Conservation (phyloP, 805 yeast species). For the Monosporozyma aquatica region DNA sequence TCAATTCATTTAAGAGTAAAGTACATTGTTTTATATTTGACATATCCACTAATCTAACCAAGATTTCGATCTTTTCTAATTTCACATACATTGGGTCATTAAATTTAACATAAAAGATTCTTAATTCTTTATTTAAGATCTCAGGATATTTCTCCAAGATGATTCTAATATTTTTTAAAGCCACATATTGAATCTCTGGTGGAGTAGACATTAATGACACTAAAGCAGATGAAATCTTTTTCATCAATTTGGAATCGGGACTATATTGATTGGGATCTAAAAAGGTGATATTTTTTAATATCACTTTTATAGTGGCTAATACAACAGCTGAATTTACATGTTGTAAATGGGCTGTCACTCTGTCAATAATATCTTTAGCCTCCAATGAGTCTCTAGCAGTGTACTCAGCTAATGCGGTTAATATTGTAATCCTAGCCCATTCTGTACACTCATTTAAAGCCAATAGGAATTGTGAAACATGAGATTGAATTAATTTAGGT, state of each 20-base stretch:
- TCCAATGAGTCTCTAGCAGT: constrained; percentile 48
- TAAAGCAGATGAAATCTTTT: constrained; percentile 73
- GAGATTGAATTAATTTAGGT: constrained; percentile 29
- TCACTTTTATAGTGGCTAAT: constrained; percentile 70
- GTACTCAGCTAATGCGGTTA: constrained; percentile 73
- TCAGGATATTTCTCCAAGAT: constrained; percentile 82
- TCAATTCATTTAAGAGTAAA: constrained; percentile 56
- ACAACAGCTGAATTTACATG: constrained; percentile 97
- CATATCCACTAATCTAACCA: constrained; percentile 59
- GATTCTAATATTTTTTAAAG: constrained; percentile 81
- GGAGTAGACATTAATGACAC: constrained; percentile 81
- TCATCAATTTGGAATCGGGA: constrained; percentile 34
- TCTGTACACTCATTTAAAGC: constrained; percentile 96
- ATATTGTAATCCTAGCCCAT: constrained; percentile 93
- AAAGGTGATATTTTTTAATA: constrained; percentile 55
- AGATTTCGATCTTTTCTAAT: constrained; percentile 65
- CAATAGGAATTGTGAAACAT: constrained; percentile 54
- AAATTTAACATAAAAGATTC: constrained; percentile 85
- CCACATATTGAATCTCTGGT: constrained; percentile 92
- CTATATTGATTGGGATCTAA: constrained; percentile 28
- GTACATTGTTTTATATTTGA: constrained; percentile 39
- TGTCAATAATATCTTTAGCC: constrained; percentile 76
- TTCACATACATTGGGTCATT: constrained; percentile 75
- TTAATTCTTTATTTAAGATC: constrained; percentile 64
- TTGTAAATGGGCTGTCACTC: constrained; percentile 90